Base-by-base conservation (phyloP, 192 early-diverging fungal genomes). In the Allomyces arbusculus region DNA sequence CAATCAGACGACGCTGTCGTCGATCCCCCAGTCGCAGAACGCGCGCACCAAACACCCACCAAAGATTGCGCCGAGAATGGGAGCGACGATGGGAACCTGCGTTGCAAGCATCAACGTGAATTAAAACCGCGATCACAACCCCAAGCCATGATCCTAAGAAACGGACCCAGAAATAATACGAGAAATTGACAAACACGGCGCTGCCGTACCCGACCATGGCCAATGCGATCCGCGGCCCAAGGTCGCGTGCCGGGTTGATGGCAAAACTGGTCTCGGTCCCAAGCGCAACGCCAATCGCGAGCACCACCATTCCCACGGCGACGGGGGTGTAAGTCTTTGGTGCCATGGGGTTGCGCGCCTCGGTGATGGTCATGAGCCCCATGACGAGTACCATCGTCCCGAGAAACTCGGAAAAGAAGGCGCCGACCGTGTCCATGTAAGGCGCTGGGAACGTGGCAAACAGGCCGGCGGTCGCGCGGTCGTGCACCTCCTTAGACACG, bases 311-410 rank as follows among this genome's bases (percentile, higher is more conserved):
- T 22, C 66, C 61, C 3, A 69, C 26, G 22, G 45, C 50, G 16
- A 75, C 63, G 22, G 62, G 23, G 10, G n/a, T 44, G 68, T 44
- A 4, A 64, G 26, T 63, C 63, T 55, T 26, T n/a, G 40, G 26
- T 65, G 74, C 12, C 65, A 24, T 61, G 70, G 62, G 62, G 23
- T 23, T 25, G 23, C 62, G 22, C 10, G 23, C 68, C 43, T 73
- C 68, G 3, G 79, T 82, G 62, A 82, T 77, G 19, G 77, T 75
- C 64, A 86, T 79, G 63, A 87, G 81, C 44, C 81, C 71, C 11
- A 87, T 72, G 24, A 90, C 64, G 14, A 90, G 72, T 24, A 87
- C 66, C 10, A 80, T 81, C 10, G 88, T 89, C 24, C 82, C 84
- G 69, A 89, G 65, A 64, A 85, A 69, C 74, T 90, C 88, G 9